Base-by-base conservation (phyloP, 2,329 filamentous ascomycete genomes). In the Ophiobolus disseminans region DNA sequence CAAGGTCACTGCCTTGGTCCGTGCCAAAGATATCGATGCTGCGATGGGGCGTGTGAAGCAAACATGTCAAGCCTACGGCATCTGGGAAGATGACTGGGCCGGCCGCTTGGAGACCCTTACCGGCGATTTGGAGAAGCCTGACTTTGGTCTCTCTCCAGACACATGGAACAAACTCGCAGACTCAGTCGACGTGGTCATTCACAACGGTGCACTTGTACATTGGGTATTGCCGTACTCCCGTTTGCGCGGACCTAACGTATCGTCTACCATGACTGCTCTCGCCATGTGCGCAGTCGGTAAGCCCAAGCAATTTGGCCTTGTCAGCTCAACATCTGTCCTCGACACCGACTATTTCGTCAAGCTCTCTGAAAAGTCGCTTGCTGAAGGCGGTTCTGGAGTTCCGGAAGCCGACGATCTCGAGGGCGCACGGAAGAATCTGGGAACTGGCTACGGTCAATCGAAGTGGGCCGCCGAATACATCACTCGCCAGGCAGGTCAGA, bases 361-460 rank as follows among this genome's bases (percentile, higher is more conserved):
- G 38, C 81, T 91, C 30, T 94, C 90, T 0, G 78, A 87, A 47
- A 77, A 83, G 44, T 81, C 80, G 46, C 75, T 83, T 23, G 78
- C 78, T 9, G 81, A 81, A 23, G 88, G 88, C 8, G 84, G 83
- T 6, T 78, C 78, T 16, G 84, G 84, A 10, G 82, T 96, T 13
- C 78, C 81, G 16, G 93, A 97, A 71, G 80, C 80, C 0, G 92
- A 97, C 68, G 86, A 93, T 57, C 80, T 97, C 53, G 78, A 84
- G 58, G 90, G 91, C 43, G 92, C 89, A 64, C 81, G 85, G 30
- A 85, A 79, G 42, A 90, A 90, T 23, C 84, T 97, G 1, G 86
- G 85, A 30, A 96, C 90, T 1, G 92, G 93, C 4, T 97, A 97
- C 64, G 92, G 93, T 2, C 92, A 97, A 72, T 86, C 84, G 57